phyloP scores from a whole-genome alignment of 2,329 filamentous ascomycete genomes.

The Pseudocercospora macadamiae region DNA sequence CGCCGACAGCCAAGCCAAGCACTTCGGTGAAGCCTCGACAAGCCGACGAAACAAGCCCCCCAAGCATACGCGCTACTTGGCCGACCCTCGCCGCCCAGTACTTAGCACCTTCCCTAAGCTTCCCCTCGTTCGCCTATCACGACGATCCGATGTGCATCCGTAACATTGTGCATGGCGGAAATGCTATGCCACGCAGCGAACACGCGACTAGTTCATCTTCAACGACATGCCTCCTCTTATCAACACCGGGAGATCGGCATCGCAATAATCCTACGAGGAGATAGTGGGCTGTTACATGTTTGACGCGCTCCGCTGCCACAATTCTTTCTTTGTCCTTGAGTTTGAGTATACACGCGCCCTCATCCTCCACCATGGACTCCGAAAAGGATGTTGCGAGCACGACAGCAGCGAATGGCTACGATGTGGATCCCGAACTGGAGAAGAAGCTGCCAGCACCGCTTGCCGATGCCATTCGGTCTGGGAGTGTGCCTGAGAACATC shows the following conservation, averaged over 20 bases:
- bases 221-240: background rate
- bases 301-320: background rate
- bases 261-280: background rate
- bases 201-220: background rate
- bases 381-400: background rate
- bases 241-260: background rate
- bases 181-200: background rate
- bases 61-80: background rate
- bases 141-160: background rate
- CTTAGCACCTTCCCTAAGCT: constrained; percentile 1
- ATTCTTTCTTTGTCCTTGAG: background rate
- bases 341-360: too few relatives aligned
- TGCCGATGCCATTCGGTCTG: constrained; percentile 33
- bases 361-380: background rate
- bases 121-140: constrained; percentile 3
- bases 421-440: constrained; percentile 30
- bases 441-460: constrained; percentile 30
- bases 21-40: background rate
- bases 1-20: background rate
- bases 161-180: background rate
- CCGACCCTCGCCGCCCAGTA: background rate
- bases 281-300: background rate
- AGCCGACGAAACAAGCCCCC: background rate
- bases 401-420: background rate
- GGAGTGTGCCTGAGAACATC: constrained; percentile 40